Evolutionary conservation across 371 early-diverging fungal genomes (phyloP), one percentile per base, ranked within the genome.

Genomic region (Mortierella sp.): DNA sequence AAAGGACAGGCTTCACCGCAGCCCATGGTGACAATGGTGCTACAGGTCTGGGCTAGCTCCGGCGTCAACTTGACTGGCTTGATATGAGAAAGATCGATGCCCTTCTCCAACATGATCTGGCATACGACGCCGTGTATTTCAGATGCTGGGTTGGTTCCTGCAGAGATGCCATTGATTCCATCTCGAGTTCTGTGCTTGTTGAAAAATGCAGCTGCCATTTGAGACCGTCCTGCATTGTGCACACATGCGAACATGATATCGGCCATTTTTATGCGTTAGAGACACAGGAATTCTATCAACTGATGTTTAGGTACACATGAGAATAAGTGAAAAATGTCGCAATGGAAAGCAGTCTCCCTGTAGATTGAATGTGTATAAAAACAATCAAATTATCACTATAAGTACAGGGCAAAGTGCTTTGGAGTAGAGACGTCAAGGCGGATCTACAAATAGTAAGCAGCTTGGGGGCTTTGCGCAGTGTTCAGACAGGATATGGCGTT

Each of bases 11-110:
- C 58, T 58, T 84, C 84, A 48, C 83, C 83, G 57, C 84, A 84
- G 3, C 84, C 84, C 84, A 84, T 84, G 89, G 79, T 77, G 38
- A 74, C 33, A 45, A 77, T 77, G 6, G 67, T 77, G 63, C 66
- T 72, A 19, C 43, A 61, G 4, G 76, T 77, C 15, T 57, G 58
- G 66, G 77, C 70, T 4, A 76, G 63, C 32, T 83, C 65, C 7
- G 67, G 72, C 1, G 83, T 83, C 72, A 83, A 28, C 73, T 70
- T 69, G 45, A 60, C 65, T 6, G 83, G 83, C n/a, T 48, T 58
- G 41, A 75, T 67, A 22, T 69, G 43, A 53, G 67, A 65, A 7
- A 82, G 68, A 61, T 83, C 77, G 9, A 83, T 43, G 4, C 58
- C 73, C 10, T 48, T 43, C 57, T 83, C 83, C 48, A 70, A 22